Percentiles rank a stretch among this genome's conserved stretches.
Conservation (phyloP, 1,139 yeast genomes). For the Saccharomyces hybrid region DNA sequence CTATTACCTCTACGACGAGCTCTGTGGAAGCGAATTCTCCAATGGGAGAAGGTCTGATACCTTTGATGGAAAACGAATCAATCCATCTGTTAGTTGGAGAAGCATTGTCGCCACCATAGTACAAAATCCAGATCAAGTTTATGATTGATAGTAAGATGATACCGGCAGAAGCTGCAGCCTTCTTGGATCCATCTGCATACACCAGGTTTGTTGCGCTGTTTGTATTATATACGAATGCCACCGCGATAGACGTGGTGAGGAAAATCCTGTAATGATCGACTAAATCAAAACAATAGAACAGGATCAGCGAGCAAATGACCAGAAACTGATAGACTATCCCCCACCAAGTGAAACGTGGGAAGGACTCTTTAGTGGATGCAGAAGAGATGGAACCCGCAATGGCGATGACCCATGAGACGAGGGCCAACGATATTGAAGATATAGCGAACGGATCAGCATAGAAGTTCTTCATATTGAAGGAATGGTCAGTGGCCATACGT, state of each 20-base stretch:
- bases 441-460: slow-evolving; percentile 66
- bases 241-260: slow-evolving; percentile 31
- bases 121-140: slow-evolving; percentile 74
- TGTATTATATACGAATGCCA: slow-evolving; percentile 73
- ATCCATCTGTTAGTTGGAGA: slow-evolving; percentile 76
- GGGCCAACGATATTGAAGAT: slow-evolving; percentile 54
- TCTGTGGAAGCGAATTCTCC: slow-evolving; percentile 22
- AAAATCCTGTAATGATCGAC: slow-evolving; percentile 59
- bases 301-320: slow-evolving; percentile 46
- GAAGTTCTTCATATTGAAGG: slow-evolving; percentile 39
- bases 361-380: slow-evolving; percentile 35
- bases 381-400: slow-evolving; percentile 78
- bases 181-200: slow-evolving; percentile 55
- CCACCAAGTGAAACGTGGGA: slow-evolving; percentile 95
- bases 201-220: slow-evolving; percentile 76
- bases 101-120: slow-evolving; percentile 76
- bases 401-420: slow-evolving; percentile 75
- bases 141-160: slow-evolving; percentile 74
- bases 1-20: slow-evolving; percentile 14
- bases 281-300: slow-evolving; percentile 59
- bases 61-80: slow-evolving; percentile 58
- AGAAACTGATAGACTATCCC: slow-evolving; percentile 78
- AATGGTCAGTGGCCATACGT: background rate
- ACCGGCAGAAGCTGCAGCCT: slow-evolving; percentile 89
- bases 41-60: slow-evolving; percentile 35